Evolutionary conservation across 441 rosid genomes (phyloP).

Genomic region (Jatropha podagrica): DNA sequence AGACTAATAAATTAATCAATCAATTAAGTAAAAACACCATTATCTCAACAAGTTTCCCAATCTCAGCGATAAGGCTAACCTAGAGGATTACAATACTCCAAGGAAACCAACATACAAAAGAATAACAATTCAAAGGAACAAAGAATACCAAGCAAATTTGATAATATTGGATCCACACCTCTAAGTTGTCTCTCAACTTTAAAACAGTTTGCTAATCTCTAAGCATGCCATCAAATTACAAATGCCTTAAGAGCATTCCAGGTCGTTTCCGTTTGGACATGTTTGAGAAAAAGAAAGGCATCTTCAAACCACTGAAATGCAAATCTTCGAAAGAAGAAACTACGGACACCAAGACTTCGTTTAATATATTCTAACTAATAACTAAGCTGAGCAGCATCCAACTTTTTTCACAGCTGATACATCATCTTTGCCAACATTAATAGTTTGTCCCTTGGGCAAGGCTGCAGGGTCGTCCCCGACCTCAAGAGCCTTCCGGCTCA

Average conservation of each 20-base stretch:
- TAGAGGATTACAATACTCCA: conserved; percentile 25
- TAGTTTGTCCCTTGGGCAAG: conserved; percentile 76
- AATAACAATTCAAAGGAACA: conserved; percentile 18
- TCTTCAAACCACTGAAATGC: conserved; percentile 23
- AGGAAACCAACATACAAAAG: conserved; percentile 21
- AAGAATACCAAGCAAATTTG: conserved; percentile 5
- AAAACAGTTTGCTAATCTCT: conserved; percentile 9
- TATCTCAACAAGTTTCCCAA: conserved; percentile 26
- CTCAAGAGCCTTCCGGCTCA: conserved; percentile 84
- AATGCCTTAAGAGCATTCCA: conserved; percentile 5
- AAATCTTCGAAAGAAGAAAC: conserved; percentile 3
- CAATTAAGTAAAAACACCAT: conserved; percentile 11
- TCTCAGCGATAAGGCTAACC: conserved; percentile 20
- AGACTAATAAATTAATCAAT: conserved; percentile 5
- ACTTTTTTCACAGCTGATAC: conserved; percentile 79
- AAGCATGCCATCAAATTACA: conserved; percentile 13
- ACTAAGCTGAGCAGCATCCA: conserved; percentile 64
- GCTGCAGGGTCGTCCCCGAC: conserved; percentile 54
- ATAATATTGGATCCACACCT: conserved; percentile 8
- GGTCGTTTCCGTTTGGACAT: conserved; percentile 1
- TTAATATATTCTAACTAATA: background rate
- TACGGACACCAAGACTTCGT: background rate
- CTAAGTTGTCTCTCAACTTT: conserved; percentile 9
- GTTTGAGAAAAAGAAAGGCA: conserved; percentile 17
- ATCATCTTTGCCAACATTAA: conserved; percentile 61